These are phyloP conservation scores for Ceratobasidium sp. DNA, from an alignment of 1,284 basidiomycete genomes.

Conservation along the genomic window DNA sequence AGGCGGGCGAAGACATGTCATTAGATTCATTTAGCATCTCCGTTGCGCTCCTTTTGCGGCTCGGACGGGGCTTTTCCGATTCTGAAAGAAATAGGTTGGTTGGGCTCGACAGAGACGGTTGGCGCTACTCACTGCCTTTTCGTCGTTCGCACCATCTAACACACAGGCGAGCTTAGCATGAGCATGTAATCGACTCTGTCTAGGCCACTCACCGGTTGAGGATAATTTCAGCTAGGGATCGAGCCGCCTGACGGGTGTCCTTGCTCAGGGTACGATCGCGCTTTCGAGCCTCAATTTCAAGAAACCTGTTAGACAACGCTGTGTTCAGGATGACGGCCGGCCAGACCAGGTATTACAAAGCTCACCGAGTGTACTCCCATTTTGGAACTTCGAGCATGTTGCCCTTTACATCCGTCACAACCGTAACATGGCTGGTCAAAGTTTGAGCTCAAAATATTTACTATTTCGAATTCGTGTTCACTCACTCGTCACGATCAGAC, in stretches of 20 bases:
- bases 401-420: slow-evolving; percentile 46
- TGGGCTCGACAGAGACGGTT: slow-evolving; percentile 22
- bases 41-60: slow-evolving; percentile 43
- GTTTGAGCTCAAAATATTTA: neutral
- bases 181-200: neutral
- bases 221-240: slow-evolving; percentile 45
- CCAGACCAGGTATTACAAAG: neutral
- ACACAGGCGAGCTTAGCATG: neutral
- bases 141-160: slow-evolving; percentile 44
- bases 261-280: slow-evolving; percentile 47
- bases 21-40: slow-evolving; percentile 44
- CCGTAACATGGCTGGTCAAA: slow-evolving; percentile 36
- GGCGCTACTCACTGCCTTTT: slow-evolving; percentile 44
- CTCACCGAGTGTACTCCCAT: slow-evolving; percentile 45
- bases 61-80: slow-evolving; percentile 41
- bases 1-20: slow-evolving; percentile 41
- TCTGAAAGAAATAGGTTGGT: slow-evolving; percentile 26
- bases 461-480: neutral
- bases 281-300: slow-evolving; percentile 46
- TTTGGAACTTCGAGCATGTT: slow-evolving; percentile 43
- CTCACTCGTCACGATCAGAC: slow-evolving; percentile 43
- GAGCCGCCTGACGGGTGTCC: slow-evolving; percentile 44
- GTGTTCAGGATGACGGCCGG: slow-evolving; percentile 10
- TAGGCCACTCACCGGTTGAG: slow-evolving; percentile 35
- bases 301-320: slow-evolving; percentile 32